Conservation (phyloP, 2,329 filamentous ascomycete genomes). For the Graphium sp. region DNA sequence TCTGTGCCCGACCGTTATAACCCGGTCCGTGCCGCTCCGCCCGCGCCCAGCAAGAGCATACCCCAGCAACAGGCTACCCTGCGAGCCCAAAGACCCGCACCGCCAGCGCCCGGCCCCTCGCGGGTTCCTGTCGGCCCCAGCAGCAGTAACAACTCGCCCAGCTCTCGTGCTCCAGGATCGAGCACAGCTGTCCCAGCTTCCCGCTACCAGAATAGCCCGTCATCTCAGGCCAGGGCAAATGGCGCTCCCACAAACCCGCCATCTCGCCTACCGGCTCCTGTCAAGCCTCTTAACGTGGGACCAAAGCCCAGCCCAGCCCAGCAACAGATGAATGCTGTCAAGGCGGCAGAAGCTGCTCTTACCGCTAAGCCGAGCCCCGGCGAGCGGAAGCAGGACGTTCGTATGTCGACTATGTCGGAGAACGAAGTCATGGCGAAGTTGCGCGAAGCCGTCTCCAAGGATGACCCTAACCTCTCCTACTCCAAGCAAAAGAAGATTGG, state of each 20-base stretch:
- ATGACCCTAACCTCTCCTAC: conserved; percentile 87
- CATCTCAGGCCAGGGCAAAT: conserved; percentile 24
- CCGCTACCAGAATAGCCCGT: conserved; percentile 15
- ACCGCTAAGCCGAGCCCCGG: conserved; percentile 61
- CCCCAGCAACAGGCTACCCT: conserved; percentile 38
- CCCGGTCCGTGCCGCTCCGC: conserved; percentile 69
- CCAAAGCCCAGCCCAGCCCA: conserved; percentile 39
- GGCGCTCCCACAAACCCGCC: conserved; percentile 11
- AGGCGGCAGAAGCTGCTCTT: conserved; percentile 78
- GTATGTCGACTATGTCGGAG: conserved; percentile 98
- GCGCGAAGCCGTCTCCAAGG: conserved; percentile 86
- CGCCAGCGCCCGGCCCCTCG: conserved; percentile 40
- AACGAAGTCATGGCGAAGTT: conserved; percentile 93
- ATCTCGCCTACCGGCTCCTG: conserved; percentile 40
- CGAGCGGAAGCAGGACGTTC: conserved; percentile 76
- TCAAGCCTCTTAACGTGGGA: conserved; percentile 67
- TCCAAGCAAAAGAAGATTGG: conserved; percentile 99
- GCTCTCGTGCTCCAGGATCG: conserved; percentile 1
- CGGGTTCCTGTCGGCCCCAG: conserved; percentile 26
- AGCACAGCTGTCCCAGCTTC: conserved; percentile 3
- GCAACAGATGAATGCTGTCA: conserved; percentile 50
- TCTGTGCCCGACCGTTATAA: conserved; percentile 58
- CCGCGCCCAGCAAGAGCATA: conserved; percentile 43
- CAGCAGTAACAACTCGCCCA: conserved; percentile 2
- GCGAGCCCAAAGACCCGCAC: conserved; percentile 65